Base-by-base conservation (phyloP, 2,329 filamentous ascomycete genomes). In the Colletotrichum falcatum region DNA sequence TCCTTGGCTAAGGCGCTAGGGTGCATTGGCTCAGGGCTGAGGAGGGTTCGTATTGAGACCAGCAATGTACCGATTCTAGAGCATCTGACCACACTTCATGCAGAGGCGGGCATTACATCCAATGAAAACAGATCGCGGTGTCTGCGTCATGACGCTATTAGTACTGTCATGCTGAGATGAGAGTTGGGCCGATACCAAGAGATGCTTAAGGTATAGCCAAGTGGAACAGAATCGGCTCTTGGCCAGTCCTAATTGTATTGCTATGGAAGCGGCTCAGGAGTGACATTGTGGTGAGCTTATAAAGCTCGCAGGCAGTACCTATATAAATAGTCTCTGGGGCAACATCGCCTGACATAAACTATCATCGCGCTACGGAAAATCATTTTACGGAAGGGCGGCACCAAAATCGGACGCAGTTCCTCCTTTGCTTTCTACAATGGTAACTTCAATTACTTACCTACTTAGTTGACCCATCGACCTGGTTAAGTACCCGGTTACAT, bases 61-160 rank as follows among this genome's bases (percentile, higher is more conserved):
- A 33, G 12, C 39, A 59, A 23, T 44, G 44, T 59, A 46, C 48
- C 6, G 20, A 11, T 33, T 46, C 16, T 11, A 7, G 35, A 44
- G 49, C 63, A 70, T 49, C 33, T 66, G 67, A 66, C 23, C 63
- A 70, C 7, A 16, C 8, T 14, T 42, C 16, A 42, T 42, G 26
- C 2, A 51, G 51, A 66, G 35, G 44, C 37, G 30, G 23, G 54
- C 26, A 44, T 49, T 23, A 23, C 30, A 65, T 55, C 12, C 35
- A 23, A 61, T 48, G 18, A n/a, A 60, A 59, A 49, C n/a, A n/a
- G n/a, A n/a, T n/a, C 44, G 28, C 26, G 16, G 60, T 59, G 42
- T 14, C 23, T 11, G 5, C 49, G 28, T 46, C 23, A 18, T 39
- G 26, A 16, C 23, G 8, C 51, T 51, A 35, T 42, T 44, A 9